phyloP scores from a whole-genome alignment of 345 rosid species.

The Eucalyptus tenuipes region DNA sequence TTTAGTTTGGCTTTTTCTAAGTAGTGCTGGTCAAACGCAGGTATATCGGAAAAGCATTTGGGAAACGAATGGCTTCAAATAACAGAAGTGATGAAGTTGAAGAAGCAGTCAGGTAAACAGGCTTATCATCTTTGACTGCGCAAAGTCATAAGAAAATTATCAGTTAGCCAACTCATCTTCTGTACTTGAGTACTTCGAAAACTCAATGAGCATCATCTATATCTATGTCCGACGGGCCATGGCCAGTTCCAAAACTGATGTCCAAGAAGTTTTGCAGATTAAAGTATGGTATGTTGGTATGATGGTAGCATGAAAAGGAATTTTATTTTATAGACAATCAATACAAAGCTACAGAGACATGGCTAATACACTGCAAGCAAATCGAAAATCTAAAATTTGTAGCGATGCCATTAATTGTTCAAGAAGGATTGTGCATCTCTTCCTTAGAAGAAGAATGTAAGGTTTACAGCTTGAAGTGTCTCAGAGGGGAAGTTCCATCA shows the following conservation, averaged over 20 bases:
- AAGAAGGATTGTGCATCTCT: neutral
- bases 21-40: too few species aligned
- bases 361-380: neutral
- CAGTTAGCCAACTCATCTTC: neutral
- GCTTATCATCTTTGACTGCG: neutral
- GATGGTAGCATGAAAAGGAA: neutral
- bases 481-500: neutral
- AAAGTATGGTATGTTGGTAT: neutral
- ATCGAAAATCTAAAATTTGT: neutral
- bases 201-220: neutral
- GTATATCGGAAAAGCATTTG: neutral
- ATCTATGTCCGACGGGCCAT: neutral
- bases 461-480: constrained; percentile 8
- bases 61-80: neutral
- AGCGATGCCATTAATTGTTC: neutral
- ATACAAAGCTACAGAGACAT: too few species aligned
- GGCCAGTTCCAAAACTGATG: neutral
- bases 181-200: neutral
- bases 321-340: neutral
- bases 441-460: neutral
- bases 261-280: neutral
- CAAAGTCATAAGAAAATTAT: neutral
- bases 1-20: too few species aligned
- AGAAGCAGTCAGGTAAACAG: neutral
- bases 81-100: neutral